phyloP scores from a whole-genome alignment of 768 basidiomycete species.

The Calocybe indica region DNA sequence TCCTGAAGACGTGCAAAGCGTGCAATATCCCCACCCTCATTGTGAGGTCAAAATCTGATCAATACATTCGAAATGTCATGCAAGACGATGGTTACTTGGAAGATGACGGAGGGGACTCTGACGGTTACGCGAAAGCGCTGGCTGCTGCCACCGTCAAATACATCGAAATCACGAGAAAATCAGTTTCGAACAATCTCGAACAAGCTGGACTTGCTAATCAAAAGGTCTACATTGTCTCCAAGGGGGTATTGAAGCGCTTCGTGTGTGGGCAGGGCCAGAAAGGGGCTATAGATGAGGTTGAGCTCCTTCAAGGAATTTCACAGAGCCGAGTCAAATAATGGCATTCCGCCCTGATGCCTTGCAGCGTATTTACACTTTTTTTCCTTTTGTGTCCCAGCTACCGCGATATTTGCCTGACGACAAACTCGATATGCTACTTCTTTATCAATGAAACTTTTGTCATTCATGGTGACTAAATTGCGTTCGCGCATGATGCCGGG shows the following conservation, averaged over 20 bases:
- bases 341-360: too few species aligned
- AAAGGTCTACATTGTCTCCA: slow-evolving; percentile 4
- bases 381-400: too few species aligned
- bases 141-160: not conserved
- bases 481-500: too few species aligned
- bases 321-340: too few species aligned
- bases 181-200: slow-evolving; percentile 2
- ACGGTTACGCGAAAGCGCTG: not conserved
- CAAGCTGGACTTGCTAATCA: slow-evolving; percentile 3
- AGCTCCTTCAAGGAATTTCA: too few species aligned
- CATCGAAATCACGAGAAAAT: slow-evolving; percentile 2
- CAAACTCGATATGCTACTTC: too few species aligned
- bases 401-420: too few species aligned
- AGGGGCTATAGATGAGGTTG: too few species aligned
- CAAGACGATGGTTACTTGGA: not conserved
- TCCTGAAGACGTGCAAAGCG: slow-evolving; percentile 21
- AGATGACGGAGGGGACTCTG: not conserved
- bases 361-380: too few species aligned
- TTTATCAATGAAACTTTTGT: too few species aligned
- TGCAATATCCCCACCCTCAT: slow-evolving; percentile 27
- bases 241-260: not conserved
- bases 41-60: slow-evolving; percentile 29
- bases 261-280: too few species aligned
- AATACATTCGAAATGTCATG: slow-evolving; percentile 5
- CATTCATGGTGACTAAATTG: too few species aligned